phyloP scores from a whole-genome alignment of 768 basidiomycete genomes.

The Kwoniella europaea region DNA sequence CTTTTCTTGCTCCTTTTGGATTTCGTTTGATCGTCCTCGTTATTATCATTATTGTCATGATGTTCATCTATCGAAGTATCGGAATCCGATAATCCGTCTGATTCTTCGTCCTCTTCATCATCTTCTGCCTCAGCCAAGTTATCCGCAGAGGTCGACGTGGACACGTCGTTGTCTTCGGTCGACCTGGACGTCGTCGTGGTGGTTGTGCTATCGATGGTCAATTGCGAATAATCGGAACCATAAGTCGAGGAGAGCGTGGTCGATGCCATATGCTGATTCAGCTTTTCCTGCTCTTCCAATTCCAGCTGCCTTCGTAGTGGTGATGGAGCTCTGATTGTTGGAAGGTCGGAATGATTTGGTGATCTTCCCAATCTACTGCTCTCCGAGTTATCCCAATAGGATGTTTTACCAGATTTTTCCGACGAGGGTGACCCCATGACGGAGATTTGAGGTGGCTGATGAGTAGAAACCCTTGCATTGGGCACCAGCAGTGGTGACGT shows the following conservation, averaged over 20 bases:
- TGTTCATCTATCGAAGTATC: constrained; percentile 41
- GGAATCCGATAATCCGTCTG: constrained; percentile 47
- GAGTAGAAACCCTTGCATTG: not conserved
- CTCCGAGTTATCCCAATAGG: not conserved
- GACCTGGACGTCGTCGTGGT: constrained; percentile 4
- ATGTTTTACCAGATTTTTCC: constrained; percentile 4
- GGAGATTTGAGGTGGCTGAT: constrained; percentile 11
- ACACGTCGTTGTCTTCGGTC: constrained; percentile 11
- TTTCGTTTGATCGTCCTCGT: constrained; percentile 3
- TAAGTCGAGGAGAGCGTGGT: constrained; percentile 14
- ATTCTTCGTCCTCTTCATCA: constrained; percentile 11
- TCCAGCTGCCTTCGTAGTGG: constrained; percentile 39
- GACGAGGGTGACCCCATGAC: constrained; percentile 10
- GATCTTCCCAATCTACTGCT: constrained; percentile 5
- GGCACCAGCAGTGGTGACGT: constrained; percentile 6
- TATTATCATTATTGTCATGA: not conserved
- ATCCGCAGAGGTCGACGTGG: not conserved
- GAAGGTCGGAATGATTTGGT: not conserved
- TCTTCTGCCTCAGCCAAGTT: constrained; percentile 26
- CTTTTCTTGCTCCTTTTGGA: constrained; percentile 30
- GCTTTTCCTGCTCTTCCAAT: constrained; percentile 13
- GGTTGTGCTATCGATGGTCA: constrained; percentile 6
- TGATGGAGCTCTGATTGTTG: constrained; percentile 36
- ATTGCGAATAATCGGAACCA: constrained; percentile 2
- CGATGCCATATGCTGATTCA: not conserved